Evolutionary conservation across 2,329 filamentous ascomycete species (phyloP).

Genomic region (Akanthomyces dipterigenus): DNA sequence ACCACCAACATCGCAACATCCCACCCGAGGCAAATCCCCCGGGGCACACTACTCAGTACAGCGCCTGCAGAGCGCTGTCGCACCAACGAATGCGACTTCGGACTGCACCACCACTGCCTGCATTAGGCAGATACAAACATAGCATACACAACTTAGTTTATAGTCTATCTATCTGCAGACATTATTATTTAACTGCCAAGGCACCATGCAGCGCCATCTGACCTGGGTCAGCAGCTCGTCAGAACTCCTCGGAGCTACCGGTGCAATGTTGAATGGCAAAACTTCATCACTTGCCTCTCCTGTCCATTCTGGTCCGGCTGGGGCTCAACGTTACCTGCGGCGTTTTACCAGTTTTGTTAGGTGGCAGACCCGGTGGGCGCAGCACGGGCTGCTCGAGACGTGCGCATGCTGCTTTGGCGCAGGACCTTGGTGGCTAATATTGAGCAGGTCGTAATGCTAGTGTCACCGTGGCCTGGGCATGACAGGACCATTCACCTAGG

Average conservation of each 20-base stretch:
- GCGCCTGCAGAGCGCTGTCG: not conserved
- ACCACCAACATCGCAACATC: not conserved
- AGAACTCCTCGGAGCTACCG: not conserved
- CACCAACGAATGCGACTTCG: not conserved
- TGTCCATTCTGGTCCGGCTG: not conserved
- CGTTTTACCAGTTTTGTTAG: slow-evolving; percentile 7
- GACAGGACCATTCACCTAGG: not conserved
- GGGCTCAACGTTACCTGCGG: slow-evolving; percentile 1
- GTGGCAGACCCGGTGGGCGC: not conserved
- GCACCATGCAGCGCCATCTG: not conserved
- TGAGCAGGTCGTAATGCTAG: not conserved
- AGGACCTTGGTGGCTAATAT: not conserved
- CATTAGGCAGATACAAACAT: not conserved
- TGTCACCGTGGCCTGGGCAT: not conserved
- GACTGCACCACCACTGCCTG: not conserved
- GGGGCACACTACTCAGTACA: not conserved
- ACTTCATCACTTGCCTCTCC: not conserved
- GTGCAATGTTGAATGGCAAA: not conserved
- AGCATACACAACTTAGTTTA: too few relatives aligned
- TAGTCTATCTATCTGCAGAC: not conserved
- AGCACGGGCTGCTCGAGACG: not conserved
- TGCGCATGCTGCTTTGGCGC: not conserved
- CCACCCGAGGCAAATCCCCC: not conserved
- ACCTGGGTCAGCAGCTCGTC: not conserved
- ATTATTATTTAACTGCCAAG: not conserved